Evolutionary conservation across 1,284 basidiomycete species (phyloP), one percentile per base, ranked within the genome.

Genomic region (Bondarzewia mesenterica): DNA sequence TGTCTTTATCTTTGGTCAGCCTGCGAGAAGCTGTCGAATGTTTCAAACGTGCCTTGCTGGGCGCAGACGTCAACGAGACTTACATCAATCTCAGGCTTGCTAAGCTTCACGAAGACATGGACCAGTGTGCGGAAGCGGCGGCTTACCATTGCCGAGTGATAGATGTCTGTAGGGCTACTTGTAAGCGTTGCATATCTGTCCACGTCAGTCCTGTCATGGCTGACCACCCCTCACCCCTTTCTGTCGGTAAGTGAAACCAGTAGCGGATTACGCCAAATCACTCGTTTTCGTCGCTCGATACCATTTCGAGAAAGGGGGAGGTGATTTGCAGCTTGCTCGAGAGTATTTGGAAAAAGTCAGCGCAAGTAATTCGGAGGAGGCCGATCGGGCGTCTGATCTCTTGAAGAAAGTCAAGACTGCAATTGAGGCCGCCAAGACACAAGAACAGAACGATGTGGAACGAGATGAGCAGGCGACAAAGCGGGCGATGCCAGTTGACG

Each of bases 11-110:
- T 26, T 22, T 23, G 32, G 25, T n/a, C 38, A 91, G 93, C 60
- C 72, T 80, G 42, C 76, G 81, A 50, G 93, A 96, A 66, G 91
- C 93, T 5, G 83, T 93, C 43, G 85, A 92, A 59, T 92, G 91
- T 56, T 82, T 90, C 54, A 89, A 90, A 56, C 86, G 92, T 42
- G 92, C 93, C 3, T 73, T 95, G 39, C 80, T 94, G 49, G 83
- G 89, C 42, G 87, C 89, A 14, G 90, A 93, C 63, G 74, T 81
- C 1, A 74, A 82, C 50, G 91, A 95, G 63, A 88, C 81, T 10
- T 76, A 74, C 25, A 80, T 85, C 46, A 83, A 85, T 60, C 68
- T 89, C 15, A 91, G 85, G 60, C 73, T 96, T 23, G 92, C 91
- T 8, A 77, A 76, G 52, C 71, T 95, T 32, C 80, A 92, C 63